Base-by-base conservation (phyloP, 208 protist genomes). In the Acanthamoeba triangularis region DNA sequence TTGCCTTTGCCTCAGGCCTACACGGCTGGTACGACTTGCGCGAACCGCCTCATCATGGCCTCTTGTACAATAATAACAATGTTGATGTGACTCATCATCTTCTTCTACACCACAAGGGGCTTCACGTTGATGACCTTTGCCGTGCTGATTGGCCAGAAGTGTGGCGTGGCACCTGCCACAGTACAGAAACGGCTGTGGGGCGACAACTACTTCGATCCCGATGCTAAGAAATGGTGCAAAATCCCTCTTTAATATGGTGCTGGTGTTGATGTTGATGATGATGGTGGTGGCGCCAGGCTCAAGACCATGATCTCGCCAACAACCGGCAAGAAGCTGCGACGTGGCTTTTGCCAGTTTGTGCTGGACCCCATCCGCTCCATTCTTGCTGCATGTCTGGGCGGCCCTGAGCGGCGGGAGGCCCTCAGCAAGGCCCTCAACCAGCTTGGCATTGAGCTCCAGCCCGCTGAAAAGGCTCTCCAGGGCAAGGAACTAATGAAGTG, bases 51-150 rank as follows among this genome's bases (percentile, higher is more conserved):
- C 49, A 54, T 18, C 49, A 18, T 18, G 0, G 7, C 13, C 7
- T 18, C 14, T 0, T 54, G 3, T 54, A n/a, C n/a, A n/a, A n/a
- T n/a, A n/a, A n/a, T n/a, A n/a, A n/a, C n/a, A n/a, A n/a, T n/a
- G n/a, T n/a, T 18, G 7, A 10, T 52, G 7, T 3, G 37, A 41
- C 2, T 41, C 16, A 18, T 3, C 37, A 28, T 67, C 61, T 7
- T 18, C 23, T 14, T 35, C 97, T 74, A 0, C 1, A 8, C 23
- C 10, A 72, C 10, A 8, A 30, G 6, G 80, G 99, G 97, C 84
- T 99, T 99, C 99, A 99, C 99, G 44, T 96, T 99, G 49, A 98
- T 96, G 49, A 98, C 98, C 67, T 99, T 99, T 82, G 99, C 99
- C 88, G 76, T 94, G 13, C 98, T 99, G 56, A 99, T 99, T 96